Base-by-base conservation (phyloP, 2,329 filamentous ascomycete species). In the Arthrobotrys megalospora region DNA sequence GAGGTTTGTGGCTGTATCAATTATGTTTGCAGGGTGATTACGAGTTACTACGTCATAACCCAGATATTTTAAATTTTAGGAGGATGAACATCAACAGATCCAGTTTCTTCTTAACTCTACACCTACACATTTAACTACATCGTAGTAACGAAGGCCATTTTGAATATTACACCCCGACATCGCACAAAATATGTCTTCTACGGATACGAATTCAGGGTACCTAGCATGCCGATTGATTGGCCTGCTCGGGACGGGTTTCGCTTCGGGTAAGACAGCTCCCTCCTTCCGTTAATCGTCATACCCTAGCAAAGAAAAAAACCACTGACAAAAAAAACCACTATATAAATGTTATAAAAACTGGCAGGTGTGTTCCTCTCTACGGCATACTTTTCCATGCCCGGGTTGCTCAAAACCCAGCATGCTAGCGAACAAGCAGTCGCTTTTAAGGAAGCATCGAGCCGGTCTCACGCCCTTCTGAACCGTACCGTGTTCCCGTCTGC, bases 191-290 rank as follows among this genome's bases (percentile, higher is more conserved):
- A 70, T 70, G 66, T 43, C 66, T 38, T 41, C 53, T 3, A 62
- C 66, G 5, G 66, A 71, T 36, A 64, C 43, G 7, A 47, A 62
- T 36, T 64, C 55, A 7, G 41, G 67, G 7, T 71, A 63, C 45
- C 36, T 71, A n/a, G 67, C 67, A n/a, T 63, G 67, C 67, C 53
- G 58, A 50, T 32, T 71, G 32, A 64, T 71, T 19, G 58, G 67
- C 45, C 55, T 71, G 10, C 28, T 71, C 10, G 67, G 67, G 11
- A 71, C 67, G 14, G 67, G 58, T 21, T 71, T 71, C 47, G 67
- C 67, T 24, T 71, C 67, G 19, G 67, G 67, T 71, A 55, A 16
- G 67, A 43, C 16, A 28, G 21, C 10, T 6, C n/a, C 4, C 16
- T n/a, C 19, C 53, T 60, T 64, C 43, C 41, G 12, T 36, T 16